These are phyloP conservation scores for Aspergillus calidoustus DNA, from an alignment of 2,329 filamentous ascomycete genomes.

Conservation along the genomic window DNA sequence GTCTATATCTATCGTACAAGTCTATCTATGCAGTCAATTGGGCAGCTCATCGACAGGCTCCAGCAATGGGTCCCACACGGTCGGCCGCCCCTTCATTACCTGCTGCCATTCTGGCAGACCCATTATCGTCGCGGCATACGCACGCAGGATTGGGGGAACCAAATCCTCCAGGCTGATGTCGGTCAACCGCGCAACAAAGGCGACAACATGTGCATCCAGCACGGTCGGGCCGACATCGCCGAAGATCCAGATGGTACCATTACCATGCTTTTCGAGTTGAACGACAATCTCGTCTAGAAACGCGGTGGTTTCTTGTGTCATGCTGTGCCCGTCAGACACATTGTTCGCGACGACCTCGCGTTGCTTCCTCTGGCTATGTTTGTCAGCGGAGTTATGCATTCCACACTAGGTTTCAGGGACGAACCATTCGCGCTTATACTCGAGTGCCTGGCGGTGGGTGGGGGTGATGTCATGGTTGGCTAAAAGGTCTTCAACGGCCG, in stretches of 20 bases:
- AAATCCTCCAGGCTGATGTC: conserved; percentile 17
- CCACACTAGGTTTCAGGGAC: conserved; percentile 4
- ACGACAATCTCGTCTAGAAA: conserved; percentile 6
- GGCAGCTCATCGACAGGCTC: conserved; percentile 15
- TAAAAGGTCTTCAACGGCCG: conserved; percentile 18
- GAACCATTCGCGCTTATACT: conserved; percentile 18
- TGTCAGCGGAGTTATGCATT: background rate
- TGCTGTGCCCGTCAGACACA: background rate
- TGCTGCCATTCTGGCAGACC: conserved; percentile 11
- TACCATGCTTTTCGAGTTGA: conserved; percentile 7
- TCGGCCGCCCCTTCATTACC: conserved; percentile 16
- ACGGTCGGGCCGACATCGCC: conserved; percentile 19
- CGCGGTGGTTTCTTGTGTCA: conserved; percentile 9
- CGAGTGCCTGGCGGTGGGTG: conserved; percentile 15
- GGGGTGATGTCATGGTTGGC: conserved; percentile 17
- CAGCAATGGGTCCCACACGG: conserved; percentile 16
- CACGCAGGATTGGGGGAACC: conserved; percentile 11
- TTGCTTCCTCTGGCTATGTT: conserved; percentile 16
- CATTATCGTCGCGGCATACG: conserved; percentile 12
- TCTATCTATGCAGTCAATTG: background rate
- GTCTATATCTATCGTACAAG: conserved; percentile 14
- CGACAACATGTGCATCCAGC: conserved; percentile 17
- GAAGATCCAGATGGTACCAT: conserved; percentile 17
- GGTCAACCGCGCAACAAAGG: conserved; percentile 15
- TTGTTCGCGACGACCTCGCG: background rate